Base-by-base conservation (phyloP, 2,329 filamentous ascomycete species). In the Leptographium galeiforme region DNA sequence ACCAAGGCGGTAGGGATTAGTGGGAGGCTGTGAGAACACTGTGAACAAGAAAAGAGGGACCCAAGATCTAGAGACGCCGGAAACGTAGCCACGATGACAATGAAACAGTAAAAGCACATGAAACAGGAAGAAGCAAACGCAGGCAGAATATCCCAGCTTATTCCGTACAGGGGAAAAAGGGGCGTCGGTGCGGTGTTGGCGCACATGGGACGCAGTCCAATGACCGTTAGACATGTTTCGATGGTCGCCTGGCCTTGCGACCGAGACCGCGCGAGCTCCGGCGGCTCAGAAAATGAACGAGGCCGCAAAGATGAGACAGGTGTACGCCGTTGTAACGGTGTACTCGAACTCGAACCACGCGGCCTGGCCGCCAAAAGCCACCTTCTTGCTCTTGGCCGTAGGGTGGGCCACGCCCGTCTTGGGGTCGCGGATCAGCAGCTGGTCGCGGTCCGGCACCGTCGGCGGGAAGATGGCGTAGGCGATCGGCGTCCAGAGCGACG, bases 381-480 rank as follows among this genome's bases (percentile, higher is more conserved):
- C 67, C 58, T 70, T 71, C 64, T 72, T 73, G 59, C 66, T 67
- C 55, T 65, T 55, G 19, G 57, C 55, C 1, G 60, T 72, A 6
- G 76, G 76, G 57, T 76, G 70, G 3, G 74, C 75, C n/a, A 78
- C 70, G 19, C 71, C 69, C 6, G 75, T 78, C 65, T 77, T 75
- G 36, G 70, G 64, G 60, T 83, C 79, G 11, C 78, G 70, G 6
- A 70, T 66, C 46, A 84, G 66, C 14, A 84, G 65, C 7, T 78
- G 71, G 61, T 59, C 58, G 18, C 58, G 58, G 34, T 59, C 58
- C 3, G 58, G 58, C 54, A 57, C 55, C n/a, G 50, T 81, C 75
- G 81, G 81, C 0, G 81, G 81, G 57, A 76, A 75, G 52, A 83
- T 75, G 30, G 78, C 77, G 61, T 84, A 84, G 1, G 70, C 69